Evolutionary conservation across 1,284 basidiomycete species (phyloP).

Genomic region (Prillingera fragicola): DNA sequence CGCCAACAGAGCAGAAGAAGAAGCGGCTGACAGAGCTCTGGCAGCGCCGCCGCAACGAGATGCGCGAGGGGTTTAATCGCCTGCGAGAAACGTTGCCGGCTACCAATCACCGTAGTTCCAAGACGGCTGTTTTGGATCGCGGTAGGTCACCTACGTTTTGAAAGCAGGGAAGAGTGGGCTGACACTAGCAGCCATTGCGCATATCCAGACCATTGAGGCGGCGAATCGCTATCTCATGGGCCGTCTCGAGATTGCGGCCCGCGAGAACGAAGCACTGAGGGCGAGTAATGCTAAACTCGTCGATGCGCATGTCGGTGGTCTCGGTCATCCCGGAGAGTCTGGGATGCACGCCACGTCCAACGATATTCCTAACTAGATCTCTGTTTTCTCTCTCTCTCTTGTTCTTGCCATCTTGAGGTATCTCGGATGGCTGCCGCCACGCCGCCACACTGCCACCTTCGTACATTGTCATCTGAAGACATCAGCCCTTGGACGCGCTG

Average conservation of each 20-base stretch:
- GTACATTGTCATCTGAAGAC: no score
- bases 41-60: conserved; percentile 77
- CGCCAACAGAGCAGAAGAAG: not conserved
- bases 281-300: no score
- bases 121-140: conserved; percentile 76
- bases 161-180: not conserved
- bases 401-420: no score
- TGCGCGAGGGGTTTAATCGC: conserved; percentile 74
- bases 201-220: conserved; percentile 27
- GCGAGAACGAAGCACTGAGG: conserved; percentile 12
- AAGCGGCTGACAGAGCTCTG: conserved; percentile 68
- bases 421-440: no score
- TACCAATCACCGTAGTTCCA: conserved; percentile 81
- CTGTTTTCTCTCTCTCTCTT: no score
- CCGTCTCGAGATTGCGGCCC: conserved; percentile 18
- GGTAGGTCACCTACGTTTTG: no score
- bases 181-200: conserved; percentile 23
- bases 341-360: no score
- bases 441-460: no score
- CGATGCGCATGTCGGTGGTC: no score
- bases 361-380: no score
- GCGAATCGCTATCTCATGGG: conserved; percentile 23
- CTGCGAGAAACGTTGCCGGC: conserved; percentile 77
- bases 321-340: no score
- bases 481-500: no score